A percentile compares a stretch with the other conserved stretches of the same genome.
Evolutionary conservation across 164 flowering plant species (phyloP).

Genomic region (Warburgia ugandensis): DNA sequence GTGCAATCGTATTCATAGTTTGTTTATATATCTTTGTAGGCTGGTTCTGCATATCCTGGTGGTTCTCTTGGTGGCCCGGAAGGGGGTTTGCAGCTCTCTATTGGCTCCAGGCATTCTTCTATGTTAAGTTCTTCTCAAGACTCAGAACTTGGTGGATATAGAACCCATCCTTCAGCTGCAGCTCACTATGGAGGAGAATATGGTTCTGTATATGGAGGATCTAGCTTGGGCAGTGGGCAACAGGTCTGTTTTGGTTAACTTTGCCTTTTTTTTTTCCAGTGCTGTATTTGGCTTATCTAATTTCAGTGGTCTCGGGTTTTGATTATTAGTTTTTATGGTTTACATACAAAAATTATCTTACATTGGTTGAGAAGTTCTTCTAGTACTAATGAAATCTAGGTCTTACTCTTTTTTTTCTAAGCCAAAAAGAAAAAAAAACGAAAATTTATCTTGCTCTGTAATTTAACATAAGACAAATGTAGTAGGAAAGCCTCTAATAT

Average conservation of each 20-base stretch:
- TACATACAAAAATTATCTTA: too few species aligned
- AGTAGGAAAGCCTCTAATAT: too few species aligned
- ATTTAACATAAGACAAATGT: too few species aligned
- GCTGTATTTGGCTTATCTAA: background rate
- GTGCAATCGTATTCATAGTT: background rate
- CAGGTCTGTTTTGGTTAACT: conserved; percentile 33
- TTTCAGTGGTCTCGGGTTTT: background rate
- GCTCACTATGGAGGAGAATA: conserved; percentile 78
- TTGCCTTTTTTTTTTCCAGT: background rate
- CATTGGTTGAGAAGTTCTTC: too few species aligned
- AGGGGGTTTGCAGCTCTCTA: conserved; percentile 36
- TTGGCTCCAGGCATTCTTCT: conserved; percentile 47
- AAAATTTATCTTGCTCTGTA: too few species aligned
- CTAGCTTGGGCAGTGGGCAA: conserved; percentile 41
- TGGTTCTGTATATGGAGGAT: conserved; percentile 56
- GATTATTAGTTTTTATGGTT: too few species aligned
- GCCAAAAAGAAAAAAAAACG: too few species aligned
- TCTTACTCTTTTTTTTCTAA: too few species aligned
- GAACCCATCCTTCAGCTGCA: conserved; percentile 43
- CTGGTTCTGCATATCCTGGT: conserved; percentile 42
- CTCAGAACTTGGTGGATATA: conserved; percentile 54
- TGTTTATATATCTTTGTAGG: conserved; percentile 23
- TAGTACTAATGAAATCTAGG: too few species aligned
- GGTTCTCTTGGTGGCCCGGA: conserved; percentile 48
- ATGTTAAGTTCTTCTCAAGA: conserved; percentile 54